Evolutionary conservation across 352 stramenopile species (phyloP).

Genomic region (Pythium sp.): DNA sequence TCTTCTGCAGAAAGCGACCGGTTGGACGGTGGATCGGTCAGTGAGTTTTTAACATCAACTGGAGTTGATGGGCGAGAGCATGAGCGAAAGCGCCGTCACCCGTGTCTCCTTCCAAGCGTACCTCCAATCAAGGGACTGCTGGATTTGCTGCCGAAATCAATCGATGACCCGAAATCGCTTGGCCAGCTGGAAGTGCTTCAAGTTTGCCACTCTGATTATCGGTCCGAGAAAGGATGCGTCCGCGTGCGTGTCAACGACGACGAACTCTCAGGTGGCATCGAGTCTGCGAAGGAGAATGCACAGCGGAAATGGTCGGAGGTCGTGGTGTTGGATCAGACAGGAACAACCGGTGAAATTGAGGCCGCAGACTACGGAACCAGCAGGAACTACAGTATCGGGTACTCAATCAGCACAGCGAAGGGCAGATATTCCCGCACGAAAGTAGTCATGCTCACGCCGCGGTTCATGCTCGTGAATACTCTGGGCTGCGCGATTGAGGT

Average conservation of each 20-base stretch:
- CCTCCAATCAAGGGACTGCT: conserved; percentile 79
- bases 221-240: conserved; percentile 60
- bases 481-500: conserved; percentile 67
- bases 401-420: conserved; percentile 73
- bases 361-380: conserved; percentile 57
- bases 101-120: conserved; percentile 73
- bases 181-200: conserved; percentile 78
- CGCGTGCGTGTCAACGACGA: conserved; percentile 72
- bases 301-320: conserved; percentile 75
- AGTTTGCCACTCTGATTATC: conserved; percentile 76
- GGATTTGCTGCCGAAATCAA: conserved; percentile 77
- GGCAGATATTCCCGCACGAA: conserved; percentile 83
- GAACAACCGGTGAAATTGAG: conserved; percentile 74
- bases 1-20: neutral
- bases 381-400: conserved; percentile 77
- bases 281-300: conserved; percentile 33
- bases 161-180: conserved; percentile 50
- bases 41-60: neutral
- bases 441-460: conserved; percentile 83
- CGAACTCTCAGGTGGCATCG: conserved; percentile 22
- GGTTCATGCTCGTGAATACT: conserved; percentile 85
- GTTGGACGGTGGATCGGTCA: neutral
- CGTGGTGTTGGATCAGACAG: conserved; percentile 70
- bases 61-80: conserved; percentile 8
- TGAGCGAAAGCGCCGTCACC: conserved; percentile 58